These are phyloP conservation scores for Salicornia ramosissima DNA, from an alignment of 148 eudicot genomes.

Conservation along the genomic window DNA sequence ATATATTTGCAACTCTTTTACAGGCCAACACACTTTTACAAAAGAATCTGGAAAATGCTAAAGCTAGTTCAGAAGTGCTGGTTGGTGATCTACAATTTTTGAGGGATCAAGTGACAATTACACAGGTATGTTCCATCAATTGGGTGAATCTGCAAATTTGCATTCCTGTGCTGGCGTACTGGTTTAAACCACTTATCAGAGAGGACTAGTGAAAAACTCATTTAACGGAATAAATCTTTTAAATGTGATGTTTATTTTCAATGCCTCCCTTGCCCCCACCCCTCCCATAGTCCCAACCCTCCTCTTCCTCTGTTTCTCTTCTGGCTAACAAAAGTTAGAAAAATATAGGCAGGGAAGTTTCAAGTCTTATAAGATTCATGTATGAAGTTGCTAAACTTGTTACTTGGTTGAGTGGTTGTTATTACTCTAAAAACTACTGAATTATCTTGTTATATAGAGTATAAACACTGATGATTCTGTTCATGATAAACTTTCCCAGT, in stretches of 20 bases:
- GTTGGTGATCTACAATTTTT: slow-evolving; percentile 73
- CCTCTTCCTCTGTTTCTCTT: too few relatives aligned
- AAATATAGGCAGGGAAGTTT: too few relatives aligned
- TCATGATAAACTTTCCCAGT: neutral
- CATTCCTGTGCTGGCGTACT: neutral
- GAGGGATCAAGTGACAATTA: slow-evolving; percentile 85
- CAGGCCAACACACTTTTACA: slow-evolving; percentile 77
- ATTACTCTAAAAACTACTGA: neutral
- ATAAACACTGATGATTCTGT: neutral
- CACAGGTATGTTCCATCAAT: slow-evolving; percentile 57
- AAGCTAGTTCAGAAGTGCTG: slow-evolving; percentile 84
- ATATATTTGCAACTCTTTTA: slow-evolving; percentile 14
- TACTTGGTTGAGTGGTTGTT: neutral
- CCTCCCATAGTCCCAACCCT: too few relatives aligned
- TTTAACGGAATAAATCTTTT: too few relatives aligned
- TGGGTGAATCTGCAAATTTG: neutral
- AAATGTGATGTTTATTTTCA: too few relatives aligned
- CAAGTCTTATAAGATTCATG: too few relatives aligned
- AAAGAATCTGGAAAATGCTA: slow-evolving; percentile 85
- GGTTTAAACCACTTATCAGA: neutral
- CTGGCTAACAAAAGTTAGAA: too few relatives aligned
- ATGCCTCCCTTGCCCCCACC: too few relatives aligned
- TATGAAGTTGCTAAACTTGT: too few relatives aligned
- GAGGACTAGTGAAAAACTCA: too few relatives aligned
- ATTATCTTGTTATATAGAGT: neutral